Percentiles rank a stretch among this genome's conserved stretches.
Conservation (phyloP, 495 filamentous ascomycete genomes). For the Monascus purpureus region DNA sequence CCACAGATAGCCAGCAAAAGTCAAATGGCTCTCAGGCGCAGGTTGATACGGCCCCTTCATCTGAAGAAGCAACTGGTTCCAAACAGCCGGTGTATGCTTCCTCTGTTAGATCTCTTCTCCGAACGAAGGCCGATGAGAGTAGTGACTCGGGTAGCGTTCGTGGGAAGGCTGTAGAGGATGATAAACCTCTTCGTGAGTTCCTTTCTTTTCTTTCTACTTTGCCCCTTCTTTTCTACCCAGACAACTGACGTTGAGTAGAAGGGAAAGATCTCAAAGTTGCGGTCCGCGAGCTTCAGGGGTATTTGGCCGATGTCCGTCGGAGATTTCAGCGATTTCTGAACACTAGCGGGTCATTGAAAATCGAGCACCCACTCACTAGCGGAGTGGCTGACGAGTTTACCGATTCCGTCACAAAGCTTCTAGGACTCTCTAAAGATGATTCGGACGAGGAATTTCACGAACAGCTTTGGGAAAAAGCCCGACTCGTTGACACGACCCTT, state of each 20-base stretch:
- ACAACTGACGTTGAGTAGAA: conserved; percentile 21
- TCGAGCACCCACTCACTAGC: conserved; percentile 31
- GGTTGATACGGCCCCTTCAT: conserved; percentile 10
- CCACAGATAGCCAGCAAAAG: conserved; percentile 9
- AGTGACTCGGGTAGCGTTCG: conserved; percentile 35
- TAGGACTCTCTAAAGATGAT: conserved; percentile 28
- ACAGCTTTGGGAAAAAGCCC: conserved; percentile 59
- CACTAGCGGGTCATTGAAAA: conserved; percentile 57
- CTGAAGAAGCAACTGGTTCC: conserved; percentile 9
- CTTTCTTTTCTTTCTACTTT: background rate
- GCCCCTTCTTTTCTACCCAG: background rate
- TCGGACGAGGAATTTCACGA: conserved; percentile 50
- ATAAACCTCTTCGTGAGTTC: conserved; percentile 27
- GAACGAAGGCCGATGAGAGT: conserved; percentile 20
- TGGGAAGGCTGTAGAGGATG: conserved; percentile 15
- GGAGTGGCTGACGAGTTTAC: conserved; percentile 38
- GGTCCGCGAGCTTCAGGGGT: conserved; percentile 67
- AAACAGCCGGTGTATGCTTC: conserved; percentile 20
- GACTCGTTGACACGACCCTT: conserved; percentile 78
- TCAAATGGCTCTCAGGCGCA: conserved; percentile 12
- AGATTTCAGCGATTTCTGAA: conserved; percentile 73
- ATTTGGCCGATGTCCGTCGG: conserved; percentile 69
- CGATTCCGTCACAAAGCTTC: conserved; percentile 27
- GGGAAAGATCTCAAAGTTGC: conserved; percentile 71
- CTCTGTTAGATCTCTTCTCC: conserved; percentile 47